phyloP scores from a whole-genome alignment of 2,329 filamentous ascomycete genomes.

The Zelopaecilomyces penicillatus region DNA sequence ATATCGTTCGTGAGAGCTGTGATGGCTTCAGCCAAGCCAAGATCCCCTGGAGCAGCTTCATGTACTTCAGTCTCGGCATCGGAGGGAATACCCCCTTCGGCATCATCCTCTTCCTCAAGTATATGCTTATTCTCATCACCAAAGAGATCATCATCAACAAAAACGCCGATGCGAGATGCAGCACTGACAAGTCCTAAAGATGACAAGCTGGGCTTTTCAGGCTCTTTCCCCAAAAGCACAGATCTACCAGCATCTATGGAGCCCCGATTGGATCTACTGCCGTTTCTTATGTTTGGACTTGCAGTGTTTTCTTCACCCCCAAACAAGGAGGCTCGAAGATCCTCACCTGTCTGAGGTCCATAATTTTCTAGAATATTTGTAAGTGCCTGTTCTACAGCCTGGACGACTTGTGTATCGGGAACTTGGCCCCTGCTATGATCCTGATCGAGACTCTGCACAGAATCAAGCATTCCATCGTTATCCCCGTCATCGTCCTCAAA shows the following conservation, averaged over 20 bases:
- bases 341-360: conserved; percentile 53
- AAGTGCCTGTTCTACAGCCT: conserved; percentile 86
- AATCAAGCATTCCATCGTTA: conserved; percentile 59
- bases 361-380: conserved; percentile 86
- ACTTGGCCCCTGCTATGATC: conserved; percentile 45
- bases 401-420: conserved; percentile 72
- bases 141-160: conserved; percentile 88
- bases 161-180: conserved; percentile 82
- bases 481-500: conserved; percentile 81
- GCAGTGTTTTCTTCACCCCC: conserved; percentile 30
- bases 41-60: conserved; percentile 87
- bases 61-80: conserved; percentile 76
- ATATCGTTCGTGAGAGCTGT: conserved; percentile 82
- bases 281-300: conserved; percentile 42
- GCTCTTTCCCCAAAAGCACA: conserved; percentile 31
- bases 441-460: conserved; percentile 70
- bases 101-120: conserved; percentile 77
- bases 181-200: conserved; percentile 86
- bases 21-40: conserved; percentile 89
- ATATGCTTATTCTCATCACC: conserved; percentile 78
- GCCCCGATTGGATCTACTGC: conserved; percentile 52
- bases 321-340: conserved; percentile 60
- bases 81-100: conserved; percentile 45
- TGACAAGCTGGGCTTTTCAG: conserved; percentile 74
- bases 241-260: conserved; percentile 48